Evolutionary conservation across 805 yeast species (phyloP), one percentile per base, ranked within the genome.

Genomic region (Zygoascus ofunaensis): DNA sequence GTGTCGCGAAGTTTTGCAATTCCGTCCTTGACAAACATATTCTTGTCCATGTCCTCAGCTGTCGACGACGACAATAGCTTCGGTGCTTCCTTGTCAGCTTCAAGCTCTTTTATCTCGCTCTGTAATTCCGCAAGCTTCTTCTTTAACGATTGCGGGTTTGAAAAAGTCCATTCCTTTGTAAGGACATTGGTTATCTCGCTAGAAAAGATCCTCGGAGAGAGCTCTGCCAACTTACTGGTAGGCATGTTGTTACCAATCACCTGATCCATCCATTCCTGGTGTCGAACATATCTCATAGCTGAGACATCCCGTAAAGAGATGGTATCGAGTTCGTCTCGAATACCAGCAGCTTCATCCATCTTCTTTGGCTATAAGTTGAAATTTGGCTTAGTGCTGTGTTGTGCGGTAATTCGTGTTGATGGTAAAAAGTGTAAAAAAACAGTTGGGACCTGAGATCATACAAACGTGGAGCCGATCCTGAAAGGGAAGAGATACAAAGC

Each of bases 221-320:
- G 44, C 14, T 37, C 15, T 3, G 24, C 19, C 33, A 37, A 21
- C 15, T 39, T 18, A 24, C 36, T 39, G 33, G 35, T 22, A 34
- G 44, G 8, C 30, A 37, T 45, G 24, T 39, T 65, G 24, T 61
- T 53, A 14, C 69, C 72, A 14, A 69, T 47, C 2, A 65, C 59
- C 26, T 63, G 63, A 47, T 64, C 69, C 54, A 68, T 62, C 71
- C 72, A 68, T 45, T 68, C 72, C 48, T 68, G 70, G 47, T 68
- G 69, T 18, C 70, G 55, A 14, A 67, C 65, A 42, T 63, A 68
- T 18, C 72, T 56, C 36, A 63, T 60, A 22, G 68, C 63, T 15
- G 70, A 64, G n/a, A 68, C 63, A 41, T 68, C 69, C 12, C 71
- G 55, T 28, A 69, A 57, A 7, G 69, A 62, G 32, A 68, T 54